Evolutionary conservation across 768 basidiomycete species (phyloP).

Genomic region (Paxillus involutus): DNA sequence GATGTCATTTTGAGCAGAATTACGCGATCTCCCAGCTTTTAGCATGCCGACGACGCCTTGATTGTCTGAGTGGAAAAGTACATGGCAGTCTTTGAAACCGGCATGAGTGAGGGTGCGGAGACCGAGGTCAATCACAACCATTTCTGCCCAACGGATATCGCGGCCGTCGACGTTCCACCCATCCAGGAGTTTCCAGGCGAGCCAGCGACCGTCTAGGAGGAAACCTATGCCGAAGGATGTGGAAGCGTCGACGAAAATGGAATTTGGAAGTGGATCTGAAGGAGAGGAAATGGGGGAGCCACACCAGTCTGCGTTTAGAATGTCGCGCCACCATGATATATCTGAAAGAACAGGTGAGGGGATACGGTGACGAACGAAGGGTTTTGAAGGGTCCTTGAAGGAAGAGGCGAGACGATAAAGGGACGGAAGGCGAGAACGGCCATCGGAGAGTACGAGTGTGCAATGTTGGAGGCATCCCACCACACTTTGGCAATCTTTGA

Average conservation of each 20-base stretch:
- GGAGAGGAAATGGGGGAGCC: background rate
- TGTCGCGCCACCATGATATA: background rate
- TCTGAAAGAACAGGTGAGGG: background rate
- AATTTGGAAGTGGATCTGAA: background rate
- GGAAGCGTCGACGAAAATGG: background rate
- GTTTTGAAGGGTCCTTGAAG: background rate
- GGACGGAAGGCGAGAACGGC: background rate
- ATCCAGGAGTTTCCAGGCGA: background rate
- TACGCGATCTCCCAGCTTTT: background rate
- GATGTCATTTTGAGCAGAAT: background rate
- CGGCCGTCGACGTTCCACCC: background rate
- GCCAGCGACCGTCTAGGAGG: background rate
- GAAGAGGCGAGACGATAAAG: background rate
- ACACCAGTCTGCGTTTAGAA: background rate
- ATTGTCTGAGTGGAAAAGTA: background rate
- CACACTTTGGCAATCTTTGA: background rate
- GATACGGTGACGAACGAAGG: background rate
- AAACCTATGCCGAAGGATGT: slow-evolving; percentile 32
- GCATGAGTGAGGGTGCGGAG: background rate
- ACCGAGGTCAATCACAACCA: background rate
- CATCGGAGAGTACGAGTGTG: background rate
- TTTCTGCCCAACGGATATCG: background rate
- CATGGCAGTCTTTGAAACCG: background rate
- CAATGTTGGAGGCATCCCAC: background rate
- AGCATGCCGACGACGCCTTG: background rate